phyloP scores from a whole-genome alignment of 371 early-diverging fungal genomes.

The Mortierella sp. region DNA sequence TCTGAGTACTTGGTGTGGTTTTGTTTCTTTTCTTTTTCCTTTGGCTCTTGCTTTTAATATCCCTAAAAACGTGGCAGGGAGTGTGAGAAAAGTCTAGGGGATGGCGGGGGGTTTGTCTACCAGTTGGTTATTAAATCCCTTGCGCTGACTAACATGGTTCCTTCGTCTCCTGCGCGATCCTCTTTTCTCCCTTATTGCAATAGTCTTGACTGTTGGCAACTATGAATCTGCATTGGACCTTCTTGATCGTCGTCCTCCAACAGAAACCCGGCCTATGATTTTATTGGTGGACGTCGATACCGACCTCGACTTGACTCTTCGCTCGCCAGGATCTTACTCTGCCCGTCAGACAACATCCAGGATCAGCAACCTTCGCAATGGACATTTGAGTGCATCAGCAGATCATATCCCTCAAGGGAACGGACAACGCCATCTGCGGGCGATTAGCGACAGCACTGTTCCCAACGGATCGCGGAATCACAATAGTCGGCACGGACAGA shows the following conservation, averaged over 20 bases:
- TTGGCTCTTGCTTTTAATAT: constrained; percentile 2
- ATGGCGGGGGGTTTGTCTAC: neutral
- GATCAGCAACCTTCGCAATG: constrained; percentile 12
- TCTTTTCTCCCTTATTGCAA: neutral
- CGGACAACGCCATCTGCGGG: constrained; percentile 32
- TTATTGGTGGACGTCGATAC: constrained; percentile 50
- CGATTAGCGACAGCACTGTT: constrained; percentile 26
- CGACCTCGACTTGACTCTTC: constrained; percentile 22
- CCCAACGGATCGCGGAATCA: constrained; percentile 21
- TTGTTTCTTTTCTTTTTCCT: constrained; percentile 10
- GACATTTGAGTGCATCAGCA: constrained; percentile 16
- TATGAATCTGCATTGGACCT: constrained; percentile 33
- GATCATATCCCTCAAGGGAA: constrained; percentile 19
- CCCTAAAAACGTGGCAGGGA: constrained; percentile 17
- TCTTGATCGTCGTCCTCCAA: constrained; percentile 34
- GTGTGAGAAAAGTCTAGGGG: constrained; percentile 4
- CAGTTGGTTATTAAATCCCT: neutral
- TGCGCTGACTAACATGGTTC: neutral
- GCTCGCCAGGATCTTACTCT: constrained; percentile 32
- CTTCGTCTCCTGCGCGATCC: no score
- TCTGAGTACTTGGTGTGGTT: constrained; percentile 22
- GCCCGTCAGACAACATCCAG: constrained; percentile 11
- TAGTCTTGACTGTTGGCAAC: constrained; percentile 37
- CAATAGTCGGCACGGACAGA: constrained; percentile 19
- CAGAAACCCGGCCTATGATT: constrained; percentile 41